Evolutionary conservation across 2,329 filamentous ascomycete species (phyloP), one percentile per base, ranked within the genome.

Genomic region (Achaetomium macrosporum): DNA sequence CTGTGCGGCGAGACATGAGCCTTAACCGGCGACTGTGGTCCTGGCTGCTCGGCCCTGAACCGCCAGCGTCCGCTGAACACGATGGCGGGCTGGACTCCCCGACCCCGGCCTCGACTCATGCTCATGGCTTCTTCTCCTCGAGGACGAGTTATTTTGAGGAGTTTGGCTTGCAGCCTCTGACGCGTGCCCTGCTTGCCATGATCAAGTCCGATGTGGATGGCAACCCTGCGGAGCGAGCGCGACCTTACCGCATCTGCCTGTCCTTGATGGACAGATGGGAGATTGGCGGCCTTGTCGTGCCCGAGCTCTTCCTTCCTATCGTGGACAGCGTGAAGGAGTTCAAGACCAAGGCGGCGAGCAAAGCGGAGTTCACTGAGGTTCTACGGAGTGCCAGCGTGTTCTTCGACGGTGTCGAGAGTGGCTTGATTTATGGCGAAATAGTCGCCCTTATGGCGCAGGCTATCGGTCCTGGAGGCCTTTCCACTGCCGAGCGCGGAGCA

Each of bases 221-320:
- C 5, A 74, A 75, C 50, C 79, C 87, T 1, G 69, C 78, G 0
- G 89, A 95, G 63, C 79, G 84, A 66, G 89, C 90, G 17, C 84
- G 84, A 37, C 92, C 93, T 0, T 96, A 95, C 65, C 84, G 91
- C 52, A 89, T 97, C 57, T 95, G 90, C 63, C 78, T 97, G 2
- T 96, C 95, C 15, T 75, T 99, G 48, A 97, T 99, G 93, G 93
- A 99, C 70, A 84, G 91, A 54, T 97, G 90, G 91, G 93, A 99
- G 67, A 92, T 99, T 59, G 93, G 93, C 30, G 90, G 90, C 1
- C 76, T 92, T 16, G 84, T 99, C 43, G 86, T 97, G 1, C 88
- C 91, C 0, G 85, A 90, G 56, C 81, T 97, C 13, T 97, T 99
- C 64, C 75, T 96, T 13, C 88, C 91, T 3, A 84, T 92, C 25